Percentiles rank a stretch among this genome's conserved stretches.
Conservation (phyloP, 2,329 filamentous ascomycete species). For the Cyanodermella asteris region DNA sequence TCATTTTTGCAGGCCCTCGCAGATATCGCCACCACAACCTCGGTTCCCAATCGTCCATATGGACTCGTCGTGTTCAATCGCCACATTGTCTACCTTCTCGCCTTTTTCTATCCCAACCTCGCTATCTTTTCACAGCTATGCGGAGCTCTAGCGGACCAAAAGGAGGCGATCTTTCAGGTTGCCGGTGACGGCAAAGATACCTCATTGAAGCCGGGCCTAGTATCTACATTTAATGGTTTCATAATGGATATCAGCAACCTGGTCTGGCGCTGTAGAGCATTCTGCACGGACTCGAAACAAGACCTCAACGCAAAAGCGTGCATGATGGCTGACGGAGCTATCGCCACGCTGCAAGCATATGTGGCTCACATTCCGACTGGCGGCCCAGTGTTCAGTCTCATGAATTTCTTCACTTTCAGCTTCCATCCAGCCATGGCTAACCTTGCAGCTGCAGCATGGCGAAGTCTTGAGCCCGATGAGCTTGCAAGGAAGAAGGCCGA, state of each 20-base stretch:
- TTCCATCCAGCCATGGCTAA: slow-evolving; percentile 23
- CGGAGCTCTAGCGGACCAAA: too few relatives aligned
- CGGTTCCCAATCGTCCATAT: too few relatives aligned
- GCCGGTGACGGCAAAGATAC: slow-evolving; percentile 35
- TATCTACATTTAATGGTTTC: slow-evolving; percentile 51
- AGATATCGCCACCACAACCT: too few relatives aligned
- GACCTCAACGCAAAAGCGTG: slow-evolving; percentile 40
- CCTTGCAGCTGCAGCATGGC: slow-evolving; percentile 25
- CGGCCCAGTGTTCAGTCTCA: slow-evolving; percentile 15
- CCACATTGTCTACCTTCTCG: too few relatives aligned
- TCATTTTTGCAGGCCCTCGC: too few relatives aligned
- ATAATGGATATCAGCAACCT: slow-evolving; percentile 76
- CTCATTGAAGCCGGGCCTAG: slow-evolving; percentile 18
- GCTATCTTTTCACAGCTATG: too few relatives aligned
- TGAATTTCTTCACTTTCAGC: slow-evolving; percentile 24
- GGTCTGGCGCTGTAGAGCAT: slow-evolving; percentile 54
- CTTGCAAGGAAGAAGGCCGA: slow-evolving; percentile 10
- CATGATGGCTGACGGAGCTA: slow-evolving; percentile 24
- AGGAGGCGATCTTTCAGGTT: too few relatives aligned
- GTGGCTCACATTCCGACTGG: slow-evolving; percentile 17
- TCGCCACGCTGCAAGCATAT: slow-evolving; percentile 21
- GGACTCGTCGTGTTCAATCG: too few relatives aligned
- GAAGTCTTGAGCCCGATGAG: slow-evolving; percentile 26
- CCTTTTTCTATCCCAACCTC: too few relatives aligned
- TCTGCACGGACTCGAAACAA: slow-evolving; percentile 36